A percentile compares a stretch with the other conserved stretches of the same genome.
Conservation (phyloP, 108 stramenopile genomes). For the Nitzschia sp. region DNA sequence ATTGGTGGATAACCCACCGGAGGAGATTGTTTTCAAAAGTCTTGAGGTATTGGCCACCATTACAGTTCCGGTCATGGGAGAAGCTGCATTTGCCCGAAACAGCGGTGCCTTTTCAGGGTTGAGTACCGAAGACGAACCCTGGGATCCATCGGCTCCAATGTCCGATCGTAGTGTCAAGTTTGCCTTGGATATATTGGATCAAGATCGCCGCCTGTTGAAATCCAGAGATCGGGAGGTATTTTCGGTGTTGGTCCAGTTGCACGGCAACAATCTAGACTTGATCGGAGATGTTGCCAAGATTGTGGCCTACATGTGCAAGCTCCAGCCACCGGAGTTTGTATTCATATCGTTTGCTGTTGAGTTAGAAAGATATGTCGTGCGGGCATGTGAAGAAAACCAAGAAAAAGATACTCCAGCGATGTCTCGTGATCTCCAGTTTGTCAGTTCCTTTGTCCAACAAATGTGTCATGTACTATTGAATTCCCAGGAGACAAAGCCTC, state of each 20-base stretch:
- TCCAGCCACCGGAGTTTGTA: slow-evolving; percentile 87
- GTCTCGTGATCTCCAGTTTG: slow-evolving; percentile 71
- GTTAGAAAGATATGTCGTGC: slow-evolving; percentile 59
- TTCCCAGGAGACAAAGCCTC: slow-evolving; percentile 56
- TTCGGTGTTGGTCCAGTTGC: slow-evolving; percentile 69
- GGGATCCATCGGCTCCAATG: slow-evolving; percentile 44
- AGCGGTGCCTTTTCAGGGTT: background rate
- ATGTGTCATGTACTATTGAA: slow-evolving; percentile 75
- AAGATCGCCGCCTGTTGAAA: slow-evolving; percentile 36
- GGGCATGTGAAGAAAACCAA: background rate
- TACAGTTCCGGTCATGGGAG: slow-evolving; percentile 69
- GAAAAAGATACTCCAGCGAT: slow-evolving; percentile 12
- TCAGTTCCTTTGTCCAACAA: slow-evolving; percentile 78
- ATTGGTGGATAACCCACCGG: slow-evolving; percentile 76
- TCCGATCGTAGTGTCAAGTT: slow-evolving; percentile 57
- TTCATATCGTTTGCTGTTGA: slow-evolving; percentile 81
- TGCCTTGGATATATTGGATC: slow-evolving; percentile 69
- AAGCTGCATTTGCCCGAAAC: slow-evolving; percentile 27
- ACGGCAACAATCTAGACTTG: slow-evolving; percentile 62
- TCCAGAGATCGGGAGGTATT: slow-evolving; percentile 83
- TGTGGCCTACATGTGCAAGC: slow-evolving; percentile 74
- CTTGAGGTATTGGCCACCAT: slow-evolving; percentile 82
- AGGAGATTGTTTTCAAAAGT: slow-evolving; percentile 79
- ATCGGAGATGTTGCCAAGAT: slow-evolving; percentile 71
- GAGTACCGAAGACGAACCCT: slow-evolving; percentile 4